Base-by-base conservation (phyloP, 345 rosid species). In the Arabis hirsuta region DNA sequence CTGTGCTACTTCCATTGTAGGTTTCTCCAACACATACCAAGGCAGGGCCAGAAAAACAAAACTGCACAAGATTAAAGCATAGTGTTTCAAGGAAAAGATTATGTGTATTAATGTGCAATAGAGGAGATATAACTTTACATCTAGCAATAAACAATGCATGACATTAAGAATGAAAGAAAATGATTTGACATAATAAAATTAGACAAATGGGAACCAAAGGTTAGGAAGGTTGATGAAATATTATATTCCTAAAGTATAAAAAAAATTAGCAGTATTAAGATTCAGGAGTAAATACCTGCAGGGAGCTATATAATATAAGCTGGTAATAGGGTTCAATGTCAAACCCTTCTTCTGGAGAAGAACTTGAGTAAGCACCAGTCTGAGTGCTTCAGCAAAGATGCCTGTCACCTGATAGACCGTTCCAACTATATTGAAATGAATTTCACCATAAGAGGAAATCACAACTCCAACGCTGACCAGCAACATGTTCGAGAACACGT, bases 381-480 rank as follows among this genome's bases (percentile, higher is more conserved):
- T 85, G 58, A 90, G 96, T 73, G 99, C 96, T 84, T 95, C 98
- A 45, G 96, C 96, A 82, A 95, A 81, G 72, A 91, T 95, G 87
- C 96, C 98, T 0, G 96, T 88, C 45, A 95, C 96, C 82, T 91
- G 99, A 82, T 84, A 91, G 77, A 88, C 79, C 58, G 99, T 95
- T 76, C 98, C 98, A 57, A 91, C 84, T 69, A 88, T 76, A 76
- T 94, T 86, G 82, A 94, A 94, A 83, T 89, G 89, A 74, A 95
- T 91, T 87, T 95, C 98, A 72, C 98, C 98, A 53, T 95, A 95
- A 0, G 96, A 95, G 65, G 99, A 91, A 69, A 95, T 24, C 79
- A 90, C 96, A 70, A 95, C 99, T 68, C 98, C 98, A 58, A 87
- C 86, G 80, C 98, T 90, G 96, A 91, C 85, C 79, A 95, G 84